Percentiles rank a stretch among this genome's conserved stretches.
These are phyloP conservation scores for Flagelloscypha sp. DNA, from an alignment of 768 basidiomycete species.

Conservation along the genomic window DNA sequence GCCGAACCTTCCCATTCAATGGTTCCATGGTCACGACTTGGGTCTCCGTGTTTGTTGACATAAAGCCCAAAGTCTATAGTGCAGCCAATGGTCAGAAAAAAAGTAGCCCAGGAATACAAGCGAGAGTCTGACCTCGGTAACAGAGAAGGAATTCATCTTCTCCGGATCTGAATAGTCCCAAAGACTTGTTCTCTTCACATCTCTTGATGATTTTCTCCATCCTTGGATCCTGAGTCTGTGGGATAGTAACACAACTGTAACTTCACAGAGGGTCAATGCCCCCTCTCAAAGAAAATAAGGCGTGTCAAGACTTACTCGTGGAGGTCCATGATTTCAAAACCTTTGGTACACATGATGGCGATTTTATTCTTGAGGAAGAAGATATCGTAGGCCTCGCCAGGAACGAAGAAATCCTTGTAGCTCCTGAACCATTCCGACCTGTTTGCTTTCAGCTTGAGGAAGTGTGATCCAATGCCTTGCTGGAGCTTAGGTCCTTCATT, in stretches of 20 bases:
- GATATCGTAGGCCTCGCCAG: slow-evolving; percentile 83
- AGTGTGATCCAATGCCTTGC: slow-evolving; percentile 61
- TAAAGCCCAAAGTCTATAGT: slow-evolving; percentile 51
- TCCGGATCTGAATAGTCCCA: slow-evolving; percentile 90
- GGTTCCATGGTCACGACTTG: slow-evolving; percentile 37
- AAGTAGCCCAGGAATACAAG: neutral
- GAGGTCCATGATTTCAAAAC: slow-evolving; percentile 97
- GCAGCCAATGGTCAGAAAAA: slow-evolving; percentile 2
- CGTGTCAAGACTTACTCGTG: slow-evolving; percentile 70
- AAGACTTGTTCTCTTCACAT: slow-evolving; percentile 77
- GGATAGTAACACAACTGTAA: slow-evolving; percentile 72
- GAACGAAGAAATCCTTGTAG: slow-evolving; percentile 88
- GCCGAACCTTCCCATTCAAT: slow-evolving; percentile 74
- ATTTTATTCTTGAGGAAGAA: slow-evolving; percentile 92
- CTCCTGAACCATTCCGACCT: slow-evolving; percentile 93
- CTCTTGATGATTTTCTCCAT: slow-evolving; percentile 71
- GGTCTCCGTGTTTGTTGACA: slow-evolving; percentile 55
- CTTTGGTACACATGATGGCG: slow-evolving; percentile 86
- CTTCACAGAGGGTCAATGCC: slow-evolving; percentile 17
- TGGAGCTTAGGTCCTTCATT: slow-evolving; percentile 68
- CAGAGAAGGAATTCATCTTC: slow-evolving; percentile 91
- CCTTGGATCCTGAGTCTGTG: slow-evolving; percentile 56
- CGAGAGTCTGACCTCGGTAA: slow-evolving; percentile 69
- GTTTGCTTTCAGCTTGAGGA: slow-evolving; percentile 65
- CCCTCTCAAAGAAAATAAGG: neutral